Evolutionary conservation across 192 early-diverging fungal genomes (phyloP), one percentile per base, ranked within the genome.

Genomic region (Coemansia reversa): DNA sequence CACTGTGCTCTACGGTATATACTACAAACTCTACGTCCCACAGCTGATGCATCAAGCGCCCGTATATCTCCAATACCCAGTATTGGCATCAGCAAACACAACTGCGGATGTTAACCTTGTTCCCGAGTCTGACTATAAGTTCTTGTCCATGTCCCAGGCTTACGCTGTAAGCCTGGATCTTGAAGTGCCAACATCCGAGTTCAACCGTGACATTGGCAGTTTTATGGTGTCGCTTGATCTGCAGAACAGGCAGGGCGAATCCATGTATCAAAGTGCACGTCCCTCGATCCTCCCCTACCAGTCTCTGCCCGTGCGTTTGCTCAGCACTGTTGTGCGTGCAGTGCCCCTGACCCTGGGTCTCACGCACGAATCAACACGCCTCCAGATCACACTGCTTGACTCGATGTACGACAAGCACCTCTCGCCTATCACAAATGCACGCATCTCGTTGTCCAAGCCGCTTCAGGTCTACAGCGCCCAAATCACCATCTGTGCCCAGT

Each of bases 191-290:
- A 81, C 85, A 32, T 86, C 88, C 0, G 76, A 82, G 7, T 25
- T 65, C 19, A 91, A 91, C 78, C 74, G 80, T 22, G 55, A 74
- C 18, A 60, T 86, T 29, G 86, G 83, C 58, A 87, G 85, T 73
- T 89, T 91, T 65, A 91, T 91, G 90, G 82, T 91, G 19, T 51
- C 62, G 16, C 25, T 90, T 42, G 81, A 85, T 24, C 65, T 91
- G 30, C 67, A 64, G n/a, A 66, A 69, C 27, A 51, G 72, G 16
- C 54, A 49, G 3, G 84, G 79, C 56, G 33, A 55, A 35, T 67
- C 67, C 0, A 64, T 81, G 7, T 65, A 75, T 20, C 23, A 49
- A 23, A 55, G 76, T 53, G 64, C 64, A 7, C 82, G 88, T 3
- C 80, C 88, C n/a, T 84, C 82, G 25, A 71, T 83, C 5, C 28